Evolutionary conservation across 176 grass and related monocot genomes (phyloP), one percentile per base, ranked within the genome.

Genomic region (Pontederia crassipes): DNA sequence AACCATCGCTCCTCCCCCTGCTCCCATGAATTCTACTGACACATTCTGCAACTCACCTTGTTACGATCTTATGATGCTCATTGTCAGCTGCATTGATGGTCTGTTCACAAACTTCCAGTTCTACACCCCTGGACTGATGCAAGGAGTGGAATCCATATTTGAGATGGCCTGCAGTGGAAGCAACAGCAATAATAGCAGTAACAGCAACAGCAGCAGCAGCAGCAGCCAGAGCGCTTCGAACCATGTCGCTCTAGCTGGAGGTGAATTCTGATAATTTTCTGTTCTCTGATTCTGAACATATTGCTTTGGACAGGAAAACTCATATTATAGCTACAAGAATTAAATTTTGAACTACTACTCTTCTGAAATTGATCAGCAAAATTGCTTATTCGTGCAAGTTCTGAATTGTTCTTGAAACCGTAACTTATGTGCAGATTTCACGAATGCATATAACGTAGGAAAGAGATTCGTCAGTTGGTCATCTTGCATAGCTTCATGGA

Each of bases 81-180:
- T 83, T 71, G 78, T 82, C 76, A 66, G 46, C 20, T 98, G 94
- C 59, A 14, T 86, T 10, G 81, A 98, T 45, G 77, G 77, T 12
- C 79, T 98, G 58, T 28, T 98, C 14, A 46, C 63, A 13, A 98
- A 85, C 77, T 56, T 92, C 68, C 76, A 55, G 10, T 80, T 75
- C 57, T 98, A 92, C 61, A 90, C 60, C 35, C 75, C 88, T 6
- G 84, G 94, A 8, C 62, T 98, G 54, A 83, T 98, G 82, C 88
- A 89, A 73, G 94, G 94, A 4, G 84, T 98, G 46, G 84, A 85
- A 29, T 70, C 84, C 59, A 10, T 93, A 48, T 89, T 86, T 66
- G 73, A 85, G 53, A 92, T 89, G 88, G 29, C 84, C 6, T 98
- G 94, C 24, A 60, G 79, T 28, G 70, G 83, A 2, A 35, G 27